Conservation (phyloP, 345 rosid genomes). For the Clausena lansium region DNA sequence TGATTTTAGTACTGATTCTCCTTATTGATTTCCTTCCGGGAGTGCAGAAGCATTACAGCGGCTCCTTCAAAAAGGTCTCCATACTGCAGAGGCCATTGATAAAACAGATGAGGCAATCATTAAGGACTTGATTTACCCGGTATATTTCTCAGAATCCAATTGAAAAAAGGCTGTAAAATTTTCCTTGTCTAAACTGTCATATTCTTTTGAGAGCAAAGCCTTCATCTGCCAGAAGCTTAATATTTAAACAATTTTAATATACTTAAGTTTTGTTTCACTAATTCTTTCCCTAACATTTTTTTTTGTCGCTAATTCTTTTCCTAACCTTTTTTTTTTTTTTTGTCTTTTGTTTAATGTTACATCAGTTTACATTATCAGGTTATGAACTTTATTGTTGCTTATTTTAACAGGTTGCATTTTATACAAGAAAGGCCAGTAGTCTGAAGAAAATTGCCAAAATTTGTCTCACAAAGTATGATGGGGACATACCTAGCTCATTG, state of each 20-base stretch:
- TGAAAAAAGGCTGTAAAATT: constrained; percentile 5
- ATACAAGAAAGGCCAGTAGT: constrained; percentile 78
- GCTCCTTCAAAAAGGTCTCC: constrained; percentile 65
- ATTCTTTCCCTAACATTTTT: background rate
- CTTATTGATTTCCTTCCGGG: background rate
- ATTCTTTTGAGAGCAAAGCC: too few relatives aligned
- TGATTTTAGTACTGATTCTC: background rate
- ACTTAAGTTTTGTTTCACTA: background rate
- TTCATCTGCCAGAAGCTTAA: background rate
- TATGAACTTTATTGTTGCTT: background rate
- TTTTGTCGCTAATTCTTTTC: background rate
- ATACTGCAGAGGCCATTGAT: constrained; percentile 78
- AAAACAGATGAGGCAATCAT: constrained; percentile 75
- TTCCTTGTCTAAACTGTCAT: background rate
- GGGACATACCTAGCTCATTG: constrained; percentile 86
- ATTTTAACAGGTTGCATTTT: constrained; percentile 73
- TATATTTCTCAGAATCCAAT: constrained; percentile 25
- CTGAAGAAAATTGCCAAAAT: constrained; percentile 88
- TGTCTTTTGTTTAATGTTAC: background rate
- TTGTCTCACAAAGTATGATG: constrained; percentile 67
- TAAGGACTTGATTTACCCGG: constrained; percentile 84
- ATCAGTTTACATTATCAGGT: background rate
- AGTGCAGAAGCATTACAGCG: constrained; percentile 80
- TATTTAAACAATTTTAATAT: background rate
- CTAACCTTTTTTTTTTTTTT: background rate